Evolutionary conservation across 208 protist genomes (phyloP).

Genomic region (Acanthamoeba divionensis): DNA sequence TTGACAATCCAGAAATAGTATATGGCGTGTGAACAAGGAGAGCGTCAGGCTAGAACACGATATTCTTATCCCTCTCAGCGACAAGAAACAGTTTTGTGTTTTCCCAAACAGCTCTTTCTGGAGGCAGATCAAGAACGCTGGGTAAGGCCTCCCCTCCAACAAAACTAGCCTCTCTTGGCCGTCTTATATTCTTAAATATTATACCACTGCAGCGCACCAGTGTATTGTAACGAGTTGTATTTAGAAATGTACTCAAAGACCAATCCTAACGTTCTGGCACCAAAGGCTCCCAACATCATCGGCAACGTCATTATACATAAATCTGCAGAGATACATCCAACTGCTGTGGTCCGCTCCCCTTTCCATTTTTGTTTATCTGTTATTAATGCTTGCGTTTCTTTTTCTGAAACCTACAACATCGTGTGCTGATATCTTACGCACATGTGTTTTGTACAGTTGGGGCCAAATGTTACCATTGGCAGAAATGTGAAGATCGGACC

Average conservation of each 20-base stretch:
- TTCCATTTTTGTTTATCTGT: neutral
- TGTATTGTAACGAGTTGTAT: slow-evolving; percentile 64
- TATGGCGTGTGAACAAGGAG: slow-evolving; percentile 45
- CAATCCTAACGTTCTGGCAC: slow-evolving; percentile 55
- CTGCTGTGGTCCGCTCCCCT: slow-evolving; percentile 45
- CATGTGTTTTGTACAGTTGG: slow-evolving; percentile 36
- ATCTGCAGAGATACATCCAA: slow-evolving; percentile 63
- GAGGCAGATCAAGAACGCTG: slow-evolving; percentile 70
- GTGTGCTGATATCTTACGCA: neutral
- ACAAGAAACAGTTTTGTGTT: slow-evolving; percentile 49
- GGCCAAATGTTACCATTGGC: slow-evolving; percentile 70
- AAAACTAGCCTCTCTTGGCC: neutral
- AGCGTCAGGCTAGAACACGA: slow-evolving; percentile 49
- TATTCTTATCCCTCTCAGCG: slow-evolving; percentile 54
- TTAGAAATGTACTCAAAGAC: slow-evolving; percentile 58
- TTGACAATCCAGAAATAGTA: neutral
- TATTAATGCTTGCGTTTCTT: neutral
- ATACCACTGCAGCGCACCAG: slow-evolving; percentile 45
- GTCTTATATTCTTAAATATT: neutral
- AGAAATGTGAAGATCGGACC: slow-evolving; percentile 67
- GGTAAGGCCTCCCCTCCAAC: neutral
- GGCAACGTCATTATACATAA: slow-evolving; percentile 72
- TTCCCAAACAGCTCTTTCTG: slow-evolving; percentile 58
- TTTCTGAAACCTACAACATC: neutral
- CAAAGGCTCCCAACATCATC: slow-evolving; percentile 51